Base-by-base conservation (phyloP, 768 basidiomycete species). In the Rhizopogon salebrosus region DNA sequence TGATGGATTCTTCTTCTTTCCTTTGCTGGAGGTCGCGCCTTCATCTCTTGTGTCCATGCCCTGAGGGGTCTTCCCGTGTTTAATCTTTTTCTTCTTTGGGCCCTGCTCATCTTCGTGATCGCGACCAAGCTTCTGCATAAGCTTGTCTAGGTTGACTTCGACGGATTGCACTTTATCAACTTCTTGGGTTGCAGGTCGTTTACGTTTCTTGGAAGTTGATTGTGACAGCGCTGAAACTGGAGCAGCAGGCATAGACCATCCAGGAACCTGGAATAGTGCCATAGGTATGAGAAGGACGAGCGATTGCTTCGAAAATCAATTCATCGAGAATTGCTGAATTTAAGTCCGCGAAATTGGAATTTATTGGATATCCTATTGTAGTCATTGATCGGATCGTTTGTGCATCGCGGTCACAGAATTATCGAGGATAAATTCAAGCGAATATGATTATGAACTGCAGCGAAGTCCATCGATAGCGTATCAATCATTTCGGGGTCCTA, bases 231-330 rank as follows among this genome's bases (percentile, higher is more conserved):
- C 68, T 27, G 69, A 53, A 41, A 80, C 64, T 6, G 79, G 77
- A 0, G 56, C 66, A 20, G 72, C 64, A 35, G 75, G 67, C 13
- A 87, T 68, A 27, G 79, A 75, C 87, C 87, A 89, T 16, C 87
- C 87, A 3, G 85, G 81, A 18, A 88, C 80, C 39, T 84, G 72
- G 66, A 89, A 88, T 57, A 80, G 70, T 53, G 76, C 63, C 77
- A 78, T 79, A 14, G n/a, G 39, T 31, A 40, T 40, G 31, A 29
- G 26, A 50, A 6, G 31, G 23, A 24, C 11, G 24, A 26, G 49
- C 23, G 26, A 3, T 9, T 29, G 7, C 8, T 7, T 29, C 8
- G 10, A 29, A 18, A 10, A 10, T n/a, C 6, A 18, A 6, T 5
- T 5, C 24, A 7, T n/a, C 24, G 16, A 31, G 11, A 31, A 34